Evolutionary conservation across 164 flowering plant genomes (phyloP).

Genomic region (Vitis riparia): DNA sequence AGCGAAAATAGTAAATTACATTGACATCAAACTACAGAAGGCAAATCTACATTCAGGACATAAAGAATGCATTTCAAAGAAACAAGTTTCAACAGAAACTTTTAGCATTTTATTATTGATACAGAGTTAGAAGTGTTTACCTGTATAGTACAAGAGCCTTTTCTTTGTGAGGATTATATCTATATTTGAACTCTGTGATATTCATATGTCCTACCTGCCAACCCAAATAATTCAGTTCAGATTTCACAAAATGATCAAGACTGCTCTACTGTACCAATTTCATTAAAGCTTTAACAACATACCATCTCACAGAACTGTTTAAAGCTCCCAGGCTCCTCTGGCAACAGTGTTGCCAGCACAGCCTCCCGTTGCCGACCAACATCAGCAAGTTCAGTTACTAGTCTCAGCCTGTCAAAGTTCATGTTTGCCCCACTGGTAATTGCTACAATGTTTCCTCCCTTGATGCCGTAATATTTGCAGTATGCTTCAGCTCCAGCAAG

Average conservation of each 20-base stretch:
- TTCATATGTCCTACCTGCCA: constrained; percentile 85
- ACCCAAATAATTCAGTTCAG: constrained; percentile 4
- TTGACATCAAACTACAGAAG: neutral
- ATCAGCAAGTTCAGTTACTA: constrained; percentile 96
- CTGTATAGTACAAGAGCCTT: constrained; percentile 87
- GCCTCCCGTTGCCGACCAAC: constrained; percentile 96
- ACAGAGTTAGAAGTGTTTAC: constrained; percentile 31
- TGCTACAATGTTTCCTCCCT: constrained; percentile 77
- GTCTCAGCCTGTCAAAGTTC: constrained; percentile 91
- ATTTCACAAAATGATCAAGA: neutral
- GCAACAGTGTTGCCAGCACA: constrained; percentile 84
- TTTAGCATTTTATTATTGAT: neutral
- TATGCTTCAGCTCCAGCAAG: constrained; percentile 99
- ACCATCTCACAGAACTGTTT: constrained; percentile 75
- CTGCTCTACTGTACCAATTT: neutral
- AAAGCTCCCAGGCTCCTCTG: constrained; percentile 84
- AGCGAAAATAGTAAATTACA: neutral
- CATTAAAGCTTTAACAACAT: constrained; percentile 12
- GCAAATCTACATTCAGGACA: neutral
- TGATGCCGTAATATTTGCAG: constrained; percentile 86
- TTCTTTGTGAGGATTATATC: constrained; percentile 51
- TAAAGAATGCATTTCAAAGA: too few relatives aligned
- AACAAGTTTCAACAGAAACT: too few relatives aligned
- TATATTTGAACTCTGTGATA: constrained; percentile 91
- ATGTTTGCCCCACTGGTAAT: constrained; percentile 96